Conservation (phyloP, 2,329 filamentous ascomycete species). For the Fusarium kyushuense region DNA sequence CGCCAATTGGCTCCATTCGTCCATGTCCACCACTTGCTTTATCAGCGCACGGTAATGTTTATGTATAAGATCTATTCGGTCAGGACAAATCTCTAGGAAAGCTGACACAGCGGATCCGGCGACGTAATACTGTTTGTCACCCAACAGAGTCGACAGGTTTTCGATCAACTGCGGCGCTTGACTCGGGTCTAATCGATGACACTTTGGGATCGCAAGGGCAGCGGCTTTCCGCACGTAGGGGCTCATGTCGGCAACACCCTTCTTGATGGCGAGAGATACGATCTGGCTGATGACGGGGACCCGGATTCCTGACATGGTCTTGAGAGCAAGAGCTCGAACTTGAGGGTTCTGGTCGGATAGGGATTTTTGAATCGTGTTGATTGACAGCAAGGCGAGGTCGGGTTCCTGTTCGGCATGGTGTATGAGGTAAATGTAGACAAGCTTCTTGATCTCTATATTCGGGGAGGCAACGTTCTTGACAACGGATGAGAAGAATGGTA, state of each 20-base stretch:
- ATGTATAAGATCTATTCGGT: constrained; percentile 89
- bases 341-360: constrained; percentile 92
- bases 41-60: constrained; percentile 87
- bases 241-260: constrained; percentile 93
- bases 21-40: constrained; percentile 96
- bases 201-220: constrained; percentile 94
- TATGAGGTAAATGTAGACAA: constrained; percentile 98
- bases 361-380: constrained; percentile 99
- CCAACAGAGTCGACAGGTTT: constrained; percentile 80
- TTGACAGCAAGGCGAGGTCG: constrained; percentile 92
- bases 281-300: constrained; percentile 99
- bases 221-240: constrained; percentile 93
- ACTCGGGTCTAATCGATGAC: constrained; percentile 88
- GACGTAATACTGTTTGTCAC: constrained; percentile 96
- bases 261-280: constrained; percentile 94
- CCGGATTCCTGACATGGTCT: constrained; percentile 97
- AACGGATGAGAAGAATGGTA: constrained; percentile 95
- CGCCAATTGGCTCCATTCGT: constrained; percentile 95
- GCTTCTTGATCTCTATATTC: constrained; percentile 94
- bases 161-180: constrained; percentile 88
- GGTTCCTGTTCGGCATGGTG: constrained; percentile 97
- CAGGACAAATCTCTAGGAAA: constrained; percentile 89
- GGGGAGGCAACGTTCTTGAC: constrained; percentile 98
- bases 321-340: constrained; percentile 89
- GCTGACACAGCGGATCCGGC: constrained; percentile 91